Percentiles rank a stretch among this genome's conserved stretches.
Evolutionary conservation across 257 asterid genomes (phyloP).

Genomic region (Fraxinus quadrangulata): DNA sequence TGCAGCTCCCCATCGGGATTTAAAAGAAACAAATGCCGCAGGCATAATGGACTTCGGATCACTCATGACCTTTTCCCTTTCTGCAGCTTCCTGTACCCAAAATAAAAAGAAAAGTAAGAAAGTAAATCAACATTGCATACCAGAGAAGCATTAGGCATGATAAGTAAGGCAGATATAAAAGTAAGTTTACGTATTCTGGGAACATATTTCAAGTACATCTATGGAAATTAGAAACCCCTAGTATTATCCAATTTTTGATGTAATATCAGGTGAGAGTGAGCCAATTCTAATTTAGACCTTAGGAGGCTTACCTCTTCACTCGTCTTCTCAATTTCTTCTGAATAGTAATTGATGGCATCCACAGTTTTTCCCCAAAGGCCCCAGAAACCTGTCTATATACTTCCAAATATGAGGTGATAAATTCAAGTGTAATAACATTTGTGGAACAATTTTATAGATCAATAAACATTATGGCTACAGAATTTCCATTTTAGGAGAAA

Average conservation of each 20-base stretch:
- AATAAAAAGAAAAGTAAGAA: not conserved
- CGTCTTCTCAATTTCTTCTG: conserved; percentile 51
- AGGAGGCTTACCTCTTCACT: conserved; percentile 55
- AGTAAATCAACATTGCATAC: not conserved
- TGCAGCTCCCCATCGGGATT: conserved; percentile 91
- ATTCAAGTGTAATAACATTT: not conserved
- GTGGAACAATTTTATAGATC: conserved; percentile 11
- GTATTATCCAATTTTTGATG: not conserved
- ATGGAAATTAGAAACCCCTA: too few relatives aligned
- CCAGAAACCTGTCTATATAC: conserved; percentile 81
- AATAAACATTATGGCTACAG: not conserved
- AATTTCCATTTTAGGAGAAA: conserved; percentile 19
- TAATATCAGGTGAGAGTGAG: not conserved
- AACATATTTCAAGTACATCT: too few relatives aligned
- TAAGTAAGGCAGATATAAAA: not conserved
- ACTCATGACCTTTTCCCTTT: conserved; percentile 64
- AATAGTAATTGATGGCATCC: conserved; percentile 76
- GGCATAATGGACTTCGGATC: conserved; percentile 76
- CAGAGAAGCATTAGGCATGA: not conserved
- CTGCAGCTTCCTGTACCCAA: conserved; percentile 61
- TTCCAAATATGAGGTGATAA: conserved; percentile 31
- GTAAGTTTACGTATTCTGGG: too few relatives aligned
- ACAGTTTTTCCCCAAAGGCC: conserved; percentile 71
- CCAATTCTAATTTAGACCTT: not conserved
- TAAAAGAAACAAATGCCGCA: conserved; percentile 89